Evolutionary conservation across 1,284 basidiomycete species (phyloP).

Genomic region (Singerocomus inundabilis): DNA sequence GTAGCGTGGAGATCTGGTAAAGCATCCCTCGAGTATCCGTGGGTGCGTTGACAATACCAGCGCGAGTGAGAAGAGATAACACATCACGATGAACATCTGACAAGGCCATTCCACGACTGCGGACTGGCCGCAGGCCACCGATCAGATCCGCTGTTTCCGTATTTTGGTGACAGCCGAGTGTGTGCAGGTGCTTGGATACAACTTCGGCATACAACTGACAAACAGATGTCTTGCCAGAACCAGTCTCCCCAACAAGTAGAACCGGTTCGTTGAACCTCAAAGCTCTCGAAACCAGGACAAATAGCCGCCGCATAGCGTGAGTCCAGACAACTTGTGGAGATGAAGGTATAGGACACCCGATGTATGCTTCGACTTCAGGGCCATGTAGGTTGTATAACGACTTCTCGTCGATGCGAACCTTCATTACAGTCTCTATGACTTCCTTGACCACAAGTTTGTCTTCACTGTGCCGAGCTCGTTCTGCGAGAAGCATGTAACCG

Average conservation of each 20-base stretch:
- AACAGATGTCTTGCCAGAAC: constrained; percentile 96
- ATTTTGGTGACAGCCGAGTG: constrained; percentile 97
- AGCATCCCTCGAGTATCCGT: constrained; percentile 39
- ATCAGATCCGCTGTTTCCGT: constrained; percentile 99
- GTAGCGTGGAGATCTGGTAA: constrained; percentile 36
- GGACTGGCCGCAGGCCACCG: constrained; percentile 90
- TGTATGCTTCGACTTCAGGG: constrained; percentile 45
- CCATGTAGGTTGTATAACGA: constrained; percentile 66
- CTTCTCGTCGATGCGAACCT: constrained; percentile 77
- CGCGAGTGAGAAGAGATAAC: constrained; percentile 38
- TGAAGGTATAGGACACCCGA: constrained; percentile 57
- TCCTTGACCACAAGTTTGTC: constrained; percentile 91
- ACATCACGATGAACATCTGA: constrained; percentile 48
- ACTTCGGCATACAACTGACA: constrained; percentile 87
- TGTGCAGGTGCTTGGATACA: constrained; percentile 61
- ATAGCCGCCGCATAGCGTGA: constrained; percentile 87
- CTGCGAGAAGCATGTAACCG: constrained; percentile 97
- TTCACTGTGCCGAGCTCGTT: constrained; percentile 81
- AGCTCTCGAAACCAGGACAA: constrained; percentile 80
- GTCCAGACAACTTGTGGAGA: constrained; percentile 81
- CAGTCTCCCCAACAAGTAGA: constrained; percentile 97
- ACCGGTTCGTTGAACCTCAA: constrained; percentile 93
- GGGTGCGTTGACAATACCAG: constrained; percentile 37
- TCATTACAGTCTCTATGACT: constrained; percentile 90
- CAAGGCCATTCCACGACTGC: constrained; percentile 64